Evolutionary conservation across 164 flowering plant genomes (phyloP).

Genomic region (Kingdonia uniflora): DNA sequence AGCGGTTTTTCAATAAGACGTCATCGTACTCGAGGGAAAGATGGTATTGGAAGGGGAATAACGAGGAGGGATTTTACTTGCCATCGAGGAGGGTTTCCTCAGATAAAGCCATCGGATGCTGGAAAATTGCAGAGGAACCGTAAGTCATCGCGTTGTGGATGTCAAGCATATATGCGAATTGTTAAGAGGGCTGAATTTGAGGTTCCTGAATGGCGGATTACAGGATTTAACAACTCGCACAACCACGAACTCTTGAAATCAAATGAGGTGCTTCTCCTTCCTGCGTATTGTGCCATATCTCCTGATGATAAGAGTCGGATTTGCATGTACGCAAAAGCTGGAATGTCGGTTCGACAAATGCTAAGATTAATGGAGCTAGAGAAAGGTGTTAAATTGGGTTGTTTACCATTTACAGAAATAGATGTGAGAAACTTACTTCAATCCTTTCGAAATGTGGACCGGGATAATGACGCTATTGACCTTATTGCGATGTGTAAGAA

Average conservation of each 20-base stretch:
- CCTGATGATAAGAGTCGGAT: conserved; percentile 72
- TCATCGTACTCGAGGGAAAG: conserved; percentile 79
- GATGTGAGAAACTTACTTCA: conserved; percentile 69
- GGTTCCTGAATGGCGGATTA: conserved; percentile 82
- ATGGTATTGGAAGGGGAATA: conserved; percentile 74
- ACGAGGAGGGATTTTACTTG: conserved; percentile 84
- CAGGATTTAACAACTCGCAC: conserved; percentile 66
- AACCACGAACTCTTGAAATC: conserved; percentile 68
- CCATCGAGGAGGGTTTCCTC: conserved; percentile 80
- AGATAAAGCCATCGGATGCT: conserved; percentile 58
- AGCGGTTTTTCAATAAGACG: conserved; percentile 83
- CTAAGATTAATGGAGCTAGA: conserved; percentile 73
- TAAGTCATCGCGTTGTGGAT: conserved; percentile 80
- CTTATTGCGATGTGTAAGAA: conserved; percentile 70
- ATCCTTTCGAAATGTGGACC: conserved; percentile 58
- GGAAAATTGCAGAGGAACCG: conserved; percentile 69
- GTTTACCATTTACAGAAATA: conserved; percentile 67
- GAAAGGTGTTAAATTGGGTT: conserved; percentile 65
- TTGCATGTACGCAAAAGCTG: conserved; percentile 79
- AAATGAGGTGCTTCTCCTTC: conserved; percentile 48
- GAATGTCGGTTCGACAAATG: conserved; percentile 80
- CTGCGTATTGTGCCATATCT: conserved; percentile 53
- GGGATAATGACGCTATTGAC: conserved; percentile 59
- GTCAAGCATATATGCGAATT: conserved; percentile 78
- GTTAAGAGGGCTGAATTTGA: conserved; percentile 66